Base-by-base conservation (phyloP, 1,284 basidiomycete genomes). In the Microbotryomycetes sp. region DNA sequence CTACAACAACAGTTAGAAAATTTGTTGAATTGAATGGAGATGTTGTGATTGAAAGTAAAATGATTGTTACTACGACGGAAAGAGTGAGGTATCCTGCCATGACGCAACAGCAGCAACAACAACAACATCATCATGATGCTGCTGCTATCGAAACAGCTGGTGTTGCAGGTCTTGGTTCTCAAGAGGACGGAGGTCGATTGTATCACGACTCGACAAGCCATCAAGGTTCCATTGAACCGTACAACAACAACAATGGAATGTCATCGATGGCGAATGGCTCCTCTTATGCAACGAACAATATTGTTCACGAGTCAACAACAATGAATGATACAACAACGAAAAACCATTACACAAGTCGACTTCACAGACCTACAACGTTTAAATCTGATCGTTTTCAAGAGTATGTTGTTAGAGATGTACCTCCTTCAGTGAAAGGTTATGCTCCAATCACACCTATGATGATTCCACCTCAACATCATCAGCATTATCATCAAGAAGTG, bases 31-130 rank as follows among this genome's bases (percentile, higher is more conserved):
- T 49, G 6, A 59, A 51, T 15, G 68, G 66, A 6, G 52, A 57
- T 15, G 62, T 63, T 31, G 62, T 62, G 22, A 50, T 71, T 42
- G 70, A 71, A 49, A 68, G 56, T 3, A 46, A 68, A 16, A 66
- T 53, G 31, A 59, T 68, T 9, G 49, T 65, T 25, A 71, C 68
- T 2, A 67, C 62, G 19, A 58, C 67, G 6, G 70, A 71, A 54
- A 49, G 66, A 6, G 68, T 70, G 15, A 60, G 58, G 42, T 69
- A 60, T 47, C 56, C 60, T 16, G 46, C 60, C 2, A 54, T 42
- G 52, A 46, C 30, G n/a, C 36, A 19, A 19, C 12, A 9, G 36
- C 36, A 9, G 36, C 9, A 9, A 19, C 12, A 9, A 19, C 36
- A 42, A 42, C 12, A 9, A 12, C 36, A 42, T 19, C n/a, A n/a